Base-by-base conservation (phyloP, 2,329 filamentous ascomycete species). In the Pseudogymnoascus sp. region DNA sequence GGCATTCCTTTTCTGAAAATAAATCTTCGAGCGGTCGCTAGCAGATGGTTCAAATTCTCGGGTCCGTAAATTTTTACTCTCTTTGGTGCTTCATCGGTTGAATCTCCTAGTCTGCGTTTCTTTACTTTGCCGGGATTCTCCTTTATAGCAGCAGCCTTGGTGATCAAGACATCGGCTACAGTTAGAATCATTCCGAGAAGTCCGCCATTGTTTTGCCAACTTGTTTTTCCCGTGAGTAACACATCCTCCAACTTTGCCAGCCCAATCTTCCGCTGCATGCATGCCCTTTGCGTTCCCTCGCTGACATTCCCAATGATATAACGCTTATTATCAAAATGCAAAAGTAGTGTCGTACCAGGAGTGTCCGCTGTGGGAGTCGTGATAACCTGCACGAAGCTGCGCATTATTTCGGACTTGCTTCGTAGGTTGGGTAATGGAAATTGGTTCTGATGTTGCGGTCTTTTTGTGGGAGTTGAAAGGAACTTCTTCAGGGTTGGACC, bases 281-380 rank as follows among this genome's bases (percentile, higher is more conserved):
- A 89, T 80, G 87, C 85, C 63, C 94, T 84, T 77, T 97, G 94
- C 0, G 89, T 89, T 14, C 93, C 94, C 75, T 99, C 94, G 8
- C 86, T 78, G 14, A 93, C 74, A 69, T 89, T 87, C 19, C 94
- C 94, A 70, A 99, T 89, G 14, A 97, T 68, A 74, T 99, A 99
- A 63, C 90, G 84, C 69, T 88, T 87, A 69, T 86, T 84, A 69
- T 93, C 90, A 71, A 92, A 92, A 72, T 93, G 87, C 5, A 99
- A 79, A 38, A 91, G 73, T 33, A 97, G 74, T 59, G 84, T 83
- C 2, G 91, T 90, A 61, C 93, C 93, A 0, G 87, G 84, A 19
- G 92, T 96, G 75, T 99, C 94, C 64, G 88, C 88, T 67, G 93
- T 94, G 12, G 93, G 93, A 64, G 89, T 89, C 16, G 87, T 89